These are phyloP conservation scores for Vicia sativa DNA, from an alignment of 306 rosid genomes.

Conservation along the genomic window DNA sequence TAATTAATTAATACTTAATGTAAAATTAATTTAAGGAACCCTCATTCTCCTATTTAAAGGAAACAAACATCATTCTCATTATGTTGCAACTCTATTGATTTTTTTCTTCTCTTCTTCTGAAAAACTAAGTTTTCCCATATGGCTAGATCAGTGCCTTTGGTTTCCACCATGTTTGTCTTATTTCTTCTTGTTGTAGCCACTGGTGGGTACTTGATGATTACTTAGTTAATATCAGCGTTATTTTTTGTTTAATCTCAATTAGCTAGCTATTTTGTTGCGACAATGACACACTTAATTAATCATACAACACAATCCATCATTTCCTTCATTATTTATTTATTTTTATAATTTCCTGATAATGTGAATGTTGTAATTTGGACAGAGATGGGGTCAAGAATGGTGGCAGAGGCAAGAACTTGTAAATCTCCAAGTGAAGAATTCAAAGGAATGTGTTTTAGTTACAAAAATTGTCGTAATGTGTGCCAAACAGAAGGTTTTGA, in stretches of 20 bases:
- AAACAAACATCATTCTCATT: no score
- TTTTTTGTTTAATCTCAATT: neutral
- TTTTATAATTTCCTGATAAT: neutral
- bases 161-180: slow-evolving; percentile 48
- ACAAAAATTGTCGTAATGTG: slow-evolving; percentile 45
- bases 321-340: neutral
- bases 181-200: slow-evolving; percentile 52
- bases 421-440: slow-evolving; percentile 46
- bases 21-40: no score
- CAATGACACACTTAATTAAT: no score
- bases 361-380: no score
- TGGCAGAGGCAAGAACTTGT: slow-evolving; percentile 55
- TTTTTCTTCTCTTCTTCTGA: neutral
- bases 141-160: slow-evolving; percentile 47
- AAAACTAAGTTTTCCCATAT: neutral
- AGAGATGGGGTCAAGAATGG: neutral
- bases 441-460: slow-evolving; percentile 47
- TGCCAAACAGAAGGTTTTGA: neutral
- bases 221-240: neutral
- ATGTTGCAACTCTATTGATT: fast-evolving
- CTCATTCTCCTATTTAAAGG: no score
- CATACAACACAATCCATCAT: fast-evolving
- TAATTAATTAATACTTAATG: no score
- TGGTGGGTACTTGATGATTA: slow-evolving; percentile 33
- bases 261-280: neutral